Percentiles rank a stretch among this genome's conserved stretches.
These are phyloP conservation scores for Allomyces arbusculus DNA, from an alignment of 192 early-diverging fungal species.

Conservation along the genomic window DNA sequence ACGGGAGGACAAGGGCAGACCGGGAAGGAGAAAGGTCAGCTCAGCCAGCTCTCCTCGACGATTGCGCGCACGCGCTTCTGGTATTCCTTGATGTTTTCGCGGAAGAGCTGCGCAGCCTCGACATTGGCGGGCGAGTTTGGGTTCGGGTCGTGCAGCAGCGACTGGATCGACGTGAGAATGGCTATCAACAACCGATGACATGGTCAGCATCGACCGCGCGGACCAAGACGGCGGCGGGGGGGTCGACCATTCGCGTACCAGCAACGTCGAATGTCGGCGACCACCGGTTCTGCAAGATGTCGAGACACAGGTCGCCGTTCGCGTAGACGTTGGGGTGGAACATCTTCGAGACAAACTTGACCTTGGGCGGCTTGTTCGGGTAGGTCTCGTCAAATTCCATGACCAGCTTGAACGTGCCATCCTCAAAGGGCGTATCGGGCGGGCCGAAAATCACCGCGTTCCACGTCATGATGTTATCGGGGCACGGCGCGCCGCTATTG, in stretches of 20 bases:
- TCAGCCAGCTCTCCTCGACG: slow-evolving; percentile 68
- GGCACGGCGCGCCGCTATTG: slow-evolving; percentile 72
- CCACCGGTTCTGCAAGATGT: slow-evolving; percentile 97
- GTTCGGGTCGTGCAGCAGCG: slow-evolving; percentile 89
- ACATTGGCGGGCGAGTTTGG: slow-evolving; percentile 92
- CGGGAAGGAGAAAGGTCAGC: not conserved
- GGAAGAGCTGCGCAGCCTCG: slow-evolving; percentile 80
- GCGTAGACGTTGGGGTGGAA: slow-evolving; percentile 98
- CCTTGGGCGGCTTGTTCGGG: slow-evolving; percentile 90
- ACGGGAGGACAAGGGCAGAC: too few species aligned
- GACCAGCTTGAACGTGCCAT: slow-evolving; percentile 84
- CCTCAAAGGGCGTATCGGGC: slow-evolving; percentile 92
- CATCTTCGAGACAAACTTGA: slow-evolving; percentile 85
- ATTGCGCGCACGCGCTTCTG: slow-evolving; percentile 70
- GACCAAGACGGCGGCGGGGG: too few species aligned
- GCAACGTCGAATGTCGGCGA: slow-evolving; percentile 89
- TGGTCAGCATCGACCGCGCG: too few species aligned
- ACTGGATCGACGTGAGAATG: slow-evolving; percentile 87
- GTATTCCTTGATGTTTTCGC: slow-evolving; percentile 88
- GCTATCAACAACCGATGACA: too few species aligned
- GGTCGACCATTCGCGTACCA: not conserved
- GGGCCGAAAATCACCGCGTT: slow-evolving; percentile 99
- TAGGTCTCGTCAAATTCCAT: slow-evolving; percentile 94
- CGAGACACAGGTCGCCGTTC: slow-evolving; percentile 90
- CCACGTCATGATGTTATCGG: slow-evolving; percentile 95